Conservation (phyloP, 2,329 filamentous ascomycete species). For the Mycocentrospora acerina region DNA sequence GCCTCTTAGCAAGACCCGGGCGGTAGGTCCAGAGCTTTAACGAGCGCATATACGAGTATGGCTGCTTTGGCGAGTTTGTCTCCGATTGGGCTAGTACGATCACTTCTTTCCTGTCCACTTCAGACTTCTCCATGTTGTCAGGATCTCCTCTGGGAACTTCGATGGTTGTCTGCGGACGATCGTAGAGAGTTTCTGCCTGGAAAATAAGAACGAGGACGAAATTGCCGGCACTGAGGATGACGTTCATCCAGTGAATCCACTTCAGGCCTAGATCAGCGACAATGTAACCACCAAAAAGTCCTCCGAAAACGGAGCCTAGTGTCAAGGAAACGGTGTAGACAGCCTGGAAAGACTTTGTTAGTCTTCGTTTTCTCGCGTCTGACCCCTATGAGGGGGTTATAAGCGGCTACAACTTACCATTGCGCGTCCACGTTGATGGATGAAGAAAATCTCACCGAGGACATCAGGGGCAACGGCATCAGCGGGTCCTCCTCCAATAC, state of each 20-base stretch:
- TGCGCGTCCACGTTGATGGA: constrained; percentile 45
- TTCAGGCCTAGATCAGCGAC: constrained; percentile 33
- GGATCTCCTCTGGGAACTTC: constrained; percentile 6
- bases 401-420: constrained; percentile 28
- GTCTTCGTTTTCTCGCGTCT: too few relatives aligned
- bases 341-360: constrained; percentile 23
- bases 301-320: constrained; percentile 42
- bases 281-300: constrained; percentile 46
- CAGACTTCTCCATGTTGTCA: constrained; percentile 14
- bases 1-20: constrained; percentile 35
- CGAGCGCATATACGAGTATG: constrained; percentile 40
- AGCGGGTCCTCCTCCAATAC: constrained; percentile 39
- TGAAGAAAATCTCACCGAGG: constrained; percentile 46
- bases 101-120: constrained; percentile 20
- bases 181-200: constrained; percentile 45
- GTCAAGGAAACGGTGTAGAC: constrained; percentile 46
- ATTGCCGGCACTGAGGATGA: constrained; percentile 36
- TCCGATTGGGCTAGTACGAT: constrained; percentile 8
- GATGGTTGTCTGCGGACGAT: constrained; percentile 26
- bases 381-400: neutral
- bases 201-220: constrained; percentile 40
- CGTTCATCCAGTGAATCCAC: constrained; percentile 47
- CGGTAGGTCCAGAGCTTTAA: constrained; percentile 40
- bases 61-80: constrained; percentile 17
- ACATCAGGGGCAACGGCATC: constrained; percentile 46